Conservation (phyloP, 1,139 yeast species). For the Pneumocystis murina region DNA sequence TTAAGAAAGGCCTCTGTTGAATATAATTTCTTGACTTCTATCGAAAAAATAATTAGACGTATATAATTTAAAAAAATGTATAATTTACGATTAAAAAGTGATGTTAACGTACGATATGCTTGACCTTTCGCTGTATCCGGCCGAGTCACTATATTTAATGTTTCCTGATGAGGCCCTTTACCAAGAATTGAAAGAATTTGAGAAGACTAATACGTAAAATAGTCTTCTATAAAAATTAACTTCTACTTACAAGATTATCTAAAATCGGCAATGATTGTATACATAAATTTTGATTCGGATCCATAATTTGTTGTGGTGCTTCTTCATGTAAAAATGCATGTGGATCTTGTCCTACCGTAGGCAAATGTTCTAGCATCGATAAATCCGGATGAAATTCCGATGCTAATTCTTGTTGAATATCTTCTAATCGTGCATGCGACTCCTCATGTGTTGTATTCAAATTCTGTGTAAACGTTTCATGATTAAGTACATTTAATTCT, state of each 20-base stretch:
- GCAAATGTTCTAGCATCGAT: neutral
- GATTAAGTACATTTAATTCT: neutral
- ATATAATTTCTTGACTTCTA: conserved; percentile 34
- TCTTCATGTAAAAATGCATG: neutral
- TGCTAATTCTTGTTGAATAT: neutral
- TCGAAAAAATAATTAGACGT: conserved; percentile 39
- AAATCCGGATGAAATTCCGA: neutral
- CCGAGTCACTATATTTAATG: conserved; percentile 55
- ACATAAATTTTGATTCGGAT: conserved; percentile 33
- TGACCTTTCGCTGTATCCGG: conserved; percentile 62
- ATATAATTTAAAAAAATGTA: neutral
- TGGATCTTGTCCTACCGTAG: neutral
- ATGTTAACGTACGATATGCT: conserved; percentile 55
- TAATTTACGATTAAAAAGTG: conserved; percentile 46
- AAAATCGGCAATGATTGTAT: conserved; percentile 55
- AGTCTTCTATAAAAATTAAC: no score
- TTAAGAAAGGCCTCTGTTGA: conserved; percentile 36
- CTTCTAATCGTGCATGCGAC: neutral
- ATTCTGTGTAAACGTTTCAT: neutral
- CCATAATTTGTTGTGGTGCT: neutral
- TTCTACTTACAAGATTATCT: conserved; percentile 36
- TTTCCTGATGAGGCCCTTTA: conserved; percentile 56
- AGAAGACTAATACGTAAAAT: conserved; percentile 29
- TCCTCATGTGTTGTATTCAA: neutral
- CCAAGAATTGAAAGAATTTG: conserved; percentile 59